phyloP scores from a whole-genome alignment of 768 basidiomycete genomes.

The Pisolithus sp. region DNA sequence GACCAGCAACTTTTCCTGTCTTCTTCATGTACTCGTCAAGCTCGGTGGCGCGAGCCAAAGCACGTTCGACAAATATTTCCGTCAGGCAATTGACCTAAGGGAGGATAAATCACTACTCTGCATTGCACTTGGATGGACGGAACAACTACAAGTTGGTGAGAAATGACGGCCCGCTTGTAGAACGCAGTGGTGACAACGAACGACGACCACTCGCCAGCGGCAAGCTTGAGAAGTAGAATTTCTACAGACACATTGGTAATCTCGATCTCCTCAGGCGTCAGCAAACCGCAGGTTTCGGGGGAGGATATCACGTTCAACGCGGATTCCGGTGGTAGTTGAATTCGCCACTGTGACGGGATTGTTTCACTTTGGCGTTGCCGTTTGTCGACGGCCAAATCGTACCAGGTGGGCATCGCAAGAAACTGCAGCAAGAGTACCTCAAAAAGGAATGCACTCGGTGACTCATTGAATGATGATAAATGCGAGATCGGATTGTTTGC shows the following conservation, averaged over 20 bases:
- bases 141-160: background rate
- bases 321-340: conserved; percentile 34
- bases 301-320: background rate
- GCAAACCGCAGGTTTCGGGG: background rate
- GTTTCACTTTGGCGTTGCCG: conserved; percentile 39
- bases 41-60: conserved; percentile 54
- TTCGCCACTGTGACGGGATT: conserved; percentile 59
- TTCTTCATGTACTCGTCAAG: conserved; percentile 56
- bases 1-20: conserved; percentile 63
- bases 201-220: background rate
- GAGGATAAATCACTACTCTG: background rate
- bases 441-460: too few relatives aligned
- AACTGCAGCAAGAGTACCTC: background rate
- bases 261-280: background rate
- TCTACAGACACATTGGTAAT: background rate
- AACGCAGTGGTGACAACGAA: background rate
- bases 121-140: background rate
- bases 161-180: background rate
- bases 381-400: conserved; percentile 44
- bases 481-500: too few relatives aligned
- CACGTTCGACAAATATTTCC: conserved; percentile 46
- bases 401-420: conserved; percentile 31
- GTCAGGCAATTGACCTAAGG: background rate
- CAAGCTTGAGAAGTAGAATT: background rate
- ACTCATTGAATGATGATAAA: too few relatives aligned